Evolutionary conservation across 2,329 filamentous ascomycete genomes (phyloP).

Genomic region (Aphanoascus verrucosus): DNA sequence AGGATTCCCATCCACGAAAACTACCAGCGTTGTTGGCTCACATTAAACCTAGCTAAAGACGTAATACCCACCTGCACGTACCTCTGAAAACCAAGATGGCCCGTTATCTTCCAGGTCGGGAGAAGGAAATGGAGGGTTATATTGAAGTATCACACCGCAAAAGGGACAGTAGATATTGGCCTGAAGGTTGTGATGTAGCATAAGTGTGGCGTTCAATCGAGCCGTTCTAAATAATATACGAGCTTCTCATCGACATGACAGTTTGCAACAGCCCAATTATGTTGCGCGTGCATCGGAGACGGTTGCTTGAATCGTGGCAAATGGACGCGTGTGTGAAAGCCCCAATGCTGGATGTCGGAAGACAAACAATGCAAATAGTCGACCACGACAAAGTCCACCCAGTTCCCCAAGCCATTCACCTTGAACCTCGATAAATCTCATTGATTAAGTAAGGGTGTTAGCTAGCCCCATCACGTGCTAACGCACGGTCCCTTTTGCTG

Average conservation of each 20-base stretch:
- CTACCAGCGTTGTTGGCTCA: background rate
- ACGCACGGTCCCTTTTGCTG: no score
- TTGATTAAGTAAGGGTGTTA: no score
- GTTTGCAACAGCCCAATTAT: background rate
- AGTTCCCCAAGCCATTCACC: no score
- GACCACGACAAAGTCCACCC: no score
- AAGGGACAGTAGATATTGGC: conserved; percentile 6
- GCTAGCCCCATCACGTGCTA: no score
- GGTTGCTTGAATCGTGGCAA: no score
- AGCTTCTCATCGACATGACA: background rate
- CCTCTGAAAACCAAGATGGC: background rate
- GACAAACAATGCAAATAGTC: no score
- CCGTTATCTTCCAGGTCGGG: background rate
- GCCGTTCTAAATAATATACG: background rate
- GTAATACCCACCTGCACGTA: background rate
- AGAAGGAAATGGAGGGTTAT: background rate
- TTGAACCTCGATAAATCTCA: no score
- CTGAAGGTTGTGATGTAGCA: background rate
- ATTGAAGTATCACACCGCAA: conserved; percentile 8
- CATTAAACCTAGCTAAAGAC: background rate
- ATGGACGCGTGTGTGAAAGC: no score
- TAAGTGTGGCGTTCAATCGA: background rate
- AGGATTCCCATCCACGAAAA: background rate
- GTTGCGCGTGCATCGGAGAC: no score
- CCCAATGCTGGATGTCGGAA: no score